Conservation (phyloP, 2,329 filamentous ascomycete species). For the Fusarium austroafricanum region DNA sequence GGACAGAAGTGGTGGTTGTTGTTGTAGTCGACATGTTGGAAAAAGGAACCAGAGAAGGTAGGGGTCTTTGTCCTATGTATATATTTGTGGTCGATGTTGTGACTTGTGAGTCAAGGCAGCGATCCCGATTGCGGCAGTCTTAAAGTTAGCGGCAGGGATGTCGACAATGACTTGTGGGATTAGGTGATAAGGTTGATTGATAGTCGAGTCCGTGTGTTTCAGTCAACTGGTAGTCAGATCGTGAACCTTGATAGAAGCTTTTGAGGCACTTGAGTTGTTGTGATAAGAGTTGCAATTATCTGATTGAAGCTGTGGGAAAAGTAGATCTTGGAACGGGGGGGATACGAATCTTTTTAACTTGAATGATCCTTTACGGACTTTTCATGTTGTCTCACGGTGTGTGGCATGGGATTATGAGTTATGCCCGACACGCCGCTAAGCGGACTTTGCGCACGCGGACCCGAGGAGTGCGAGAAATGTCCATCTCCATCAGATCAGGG, state of each 20-base stretch:
- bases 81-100: constrained; percentile 42
- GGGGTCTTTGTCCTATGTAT: constrained; percentile 41
- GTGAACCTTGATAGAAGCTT: constrained; percentile 29
- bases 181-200: constrained; percentile 44
- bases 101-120: constrained; percentile 47
- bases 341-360: constrained; percentile 46
- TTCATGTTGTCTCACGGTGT: constrained; percentile 40
- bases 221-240: constrained; percentile 6
- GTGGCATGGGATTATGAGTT: constrained; percentile 44
- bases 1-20: constrained; percentile 39
- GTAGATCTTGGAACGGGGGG: constrained; percentile 33
- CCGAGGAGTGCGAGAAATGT: constrained; percentile 46
- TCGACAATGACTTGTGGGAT: constrained; percentile 44
- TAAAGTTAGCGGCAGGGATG: constrained; percentile 47
- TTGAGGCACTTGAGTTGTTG: constrained; percentile 7
- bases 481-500: constrained; percentile 15
- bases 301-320: constrained; percentile 27
- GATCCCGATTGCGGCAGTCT: constrained; percentile 47
- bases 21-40: constrained; percentile 49
- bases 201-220: constrained; percentile 34
- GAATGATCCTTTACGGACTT: constrained; percentile 41
- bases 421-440: constrained; percentile 45
- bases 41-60: constrained; percentile 27
- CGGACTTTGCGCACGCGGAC: constrained; percentile 51
- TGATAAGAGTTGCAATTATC: constrained; percentile 26